These are phyloP conservation scores for Talaromyces marneffei DNA, from an alignment of 2,329 filamentous ascomycete species.

Conservation along the genomic window DNA sequence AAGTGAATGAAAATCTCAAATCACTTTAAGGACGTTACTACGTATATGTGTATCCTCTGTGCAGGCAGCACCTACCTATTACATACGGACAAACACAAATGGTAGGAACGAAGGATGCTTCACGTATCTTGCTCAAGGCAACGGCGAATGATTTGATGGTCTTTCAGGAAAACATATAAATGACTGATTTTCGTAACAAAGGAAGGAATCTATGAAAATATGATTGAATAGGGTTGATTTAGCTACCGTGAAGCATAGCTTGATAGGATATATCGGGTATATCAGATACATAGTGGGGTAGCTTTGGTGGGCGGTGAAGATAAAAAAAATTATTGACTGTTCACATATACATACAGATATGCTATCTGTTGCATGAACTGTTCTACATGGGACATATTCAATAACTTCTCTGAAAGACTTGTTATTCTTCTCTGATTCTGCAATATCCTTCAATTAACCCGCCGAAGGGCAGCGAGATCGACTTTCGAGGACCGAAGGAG, in stretches of 20 bases:
- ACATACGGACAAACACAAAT: background rate
- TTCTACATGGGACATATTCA: background rate
- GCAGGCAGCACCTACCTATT: too few species aligned
- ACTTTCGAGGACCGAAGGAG: background rate
- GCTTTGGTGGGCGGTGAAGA: constrained; percentile 6
- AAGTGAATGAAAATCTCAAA: too few species aligned
- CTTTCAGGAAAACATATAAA: background rate
- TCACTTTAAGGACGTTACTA: too few species aligned
- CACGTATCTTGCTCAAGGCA: background rate
- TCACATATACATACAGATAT: background rate
- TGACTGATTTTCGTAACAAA: background rate
- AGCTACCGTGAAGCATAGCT: too few species aligned
- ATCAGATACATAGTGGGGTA: too few species aligned
- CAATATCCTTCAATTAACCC: background rate
- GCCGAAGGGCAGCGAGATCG: background rate
- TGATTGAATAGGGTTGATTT: too few species aligned
- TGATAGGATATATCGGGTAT: background rate
- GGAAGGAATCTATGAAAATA: background rate
- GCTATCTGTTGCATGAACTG: background rate
- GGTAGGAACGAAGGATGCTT: background rate
- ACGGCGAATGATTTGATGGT: background rate
- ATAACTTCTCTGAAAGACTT: background rate
- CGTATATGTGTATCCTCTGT: too few species aligned
- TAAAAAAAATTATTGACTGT: background rate
- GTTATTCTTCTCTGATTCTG: background rate